These are phyloP conservation scores for Pseudogymnoascus sp. DNA, from an alignment of 2,329 filamentous ascomycete species.

Conservation along the genomic window DNA sequence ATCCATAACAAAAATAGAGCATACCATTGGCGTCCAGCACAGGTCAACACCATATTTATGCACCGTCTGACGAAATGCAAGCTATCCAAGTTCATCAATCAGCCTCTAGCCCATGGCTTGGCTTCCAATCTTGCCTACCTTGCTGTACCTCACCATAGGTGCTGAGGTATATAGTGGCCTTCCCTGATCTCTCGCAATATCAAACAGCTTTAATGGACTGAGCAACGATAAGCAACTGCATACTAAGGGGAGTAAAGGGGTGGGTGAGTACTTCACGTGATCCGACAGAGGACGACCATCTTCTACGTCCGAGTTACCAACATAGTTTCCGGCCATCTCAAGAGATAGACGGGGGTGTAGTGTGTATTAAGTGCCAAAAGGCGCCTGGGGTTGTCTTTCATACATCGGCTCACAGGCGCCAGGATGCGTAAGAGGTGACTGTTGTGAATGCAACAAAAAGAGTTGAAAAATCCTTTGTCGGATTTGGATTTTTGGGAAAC, in stretches of 20 bases:
- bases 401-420: background rate
- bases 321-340: background rate
- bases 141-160: conserved; percentile 61
- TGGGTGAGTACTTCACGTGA: conserved; percentile 5
- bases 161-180: conserved; percentile 51
- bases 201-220: conserved; percentile 52
- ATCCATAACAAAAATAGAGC: background rate
- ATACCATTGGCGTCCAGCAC: conserved; percentile 61
- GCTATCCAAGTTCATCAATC: conserved; percentile 32
- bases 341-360: background rate
- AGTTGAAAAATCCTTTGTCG: background rate
- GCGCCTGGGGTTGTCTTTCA: background rate
- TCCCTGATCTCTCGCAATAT: conserved; percentile 42
- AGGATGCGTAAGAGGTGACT: background rate
- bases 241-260: background rate
- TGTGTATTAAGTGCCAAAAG: background rate
- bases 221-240: background rate
- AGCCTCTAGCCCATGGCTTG: background rate
- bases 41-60: conserved; percentile 56
- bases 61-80: conserved; percentile 61
- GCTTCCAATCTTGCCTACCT: conserved; percentile 27
- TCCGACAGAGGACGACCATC: background rate
- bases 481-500: background rate
- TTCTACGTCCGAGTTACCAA: conserved; percentile 3
- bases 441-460: background rate